A percentile compares a stretch with the other conserved stretches of the same genome.
These are phyloP conservation scores for Trichomonas tenax DNA, from an alignment of 208 protist species.

Conservation along the genomic window DNA sequence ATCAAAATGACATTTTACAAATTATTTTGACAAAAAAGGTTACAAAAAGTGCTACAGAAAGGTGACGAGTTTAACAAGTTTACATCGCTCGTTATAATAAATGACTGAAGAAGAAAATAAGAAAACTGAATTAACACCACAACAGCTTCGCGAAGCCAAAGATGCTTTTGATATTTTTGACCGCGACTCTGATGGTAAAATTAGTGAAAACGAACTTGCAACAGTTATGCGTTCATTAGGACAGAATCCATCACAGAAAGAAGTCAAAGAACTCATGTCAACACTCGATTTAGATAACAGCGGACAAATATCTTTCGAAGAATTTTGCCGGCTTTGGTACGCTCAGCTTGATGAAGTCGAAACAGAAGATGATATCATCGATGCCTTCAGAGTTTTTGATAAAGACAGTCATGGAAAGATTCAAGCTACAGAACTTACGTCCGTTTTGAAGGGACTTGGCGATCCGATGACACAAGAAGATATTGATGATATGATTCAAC, in stretches of 20 bases:
- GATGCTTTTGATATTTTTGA: constrained; percentile 99
- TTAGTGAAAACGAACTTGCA: constrained; percentile 87
- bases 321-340: constrained; percentile 53
- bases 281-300: constrained; percentile 87
- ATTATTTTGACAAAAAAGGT: no score
- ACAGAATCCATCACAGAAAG: constrained; percentile 66
- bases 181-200: constrained; percentile 80
- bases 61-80: background rate
- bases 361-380: constrained; percentile 52
- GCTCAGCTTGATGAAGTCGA: constrained; percentile 48
- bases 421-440: constrained; percentile 48
- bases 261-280: constrained; percentile 78
- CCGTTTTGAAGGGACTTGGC: constrained; percentile 53
- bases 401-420: constrained; percentile 55
- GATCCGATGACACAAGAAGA: constrained; percentile 54
- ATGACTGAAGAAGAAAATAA: background rate
- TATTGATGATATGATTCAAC: constrained; percentile 52
- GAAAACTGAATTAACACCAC: constrained; percentile 30
- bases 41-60: no score
- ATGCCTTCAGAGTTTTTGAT: constrained; percentile 57
- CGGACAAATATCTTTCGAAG: constrained; percentile 89
- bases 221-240: constrained; percentile 88
- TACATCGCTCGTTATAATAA: background rate
- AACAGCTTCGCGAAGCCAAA: constrained; percentile 88
- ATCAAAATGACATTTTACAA: no score